Conservation (phyloP, 345 rosid genomes). For the Citrus trifoliata region DNA sequence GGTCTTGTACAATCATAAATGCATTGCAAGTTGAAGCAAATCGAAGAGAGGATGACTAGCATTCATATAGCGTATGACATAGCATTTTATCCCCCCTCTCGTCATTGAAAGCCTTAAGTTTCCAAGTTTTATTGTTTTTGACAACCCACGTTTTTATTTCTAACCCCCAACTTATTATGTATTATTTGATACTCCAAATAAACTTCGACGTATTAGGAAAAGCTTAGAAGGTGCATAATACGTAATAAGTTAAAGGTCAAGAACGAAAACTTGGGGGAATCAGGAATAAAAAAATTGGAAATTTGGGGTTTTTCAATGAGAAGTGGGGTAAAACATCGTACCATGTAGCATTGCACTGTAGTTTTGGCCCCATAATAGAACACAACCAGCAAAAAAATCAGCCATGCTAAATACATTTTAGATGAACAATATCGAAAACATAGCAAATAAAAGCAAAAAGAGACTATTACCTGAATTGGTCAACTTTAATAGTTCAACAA, state of each 20-base stretch:
- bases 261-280: not conserved
- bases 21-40: not conserved
- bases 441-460: constrained; percentile 3
- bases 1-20: not conserved
- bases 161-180: not conserved
- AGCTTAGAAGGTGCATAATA: not conserved
- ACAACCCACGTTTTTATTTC: not conserved
- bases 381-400: not conserved
- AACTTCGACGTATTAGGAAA: not conserved
- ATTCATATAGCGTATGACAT: no score
- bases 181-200: not conserved
- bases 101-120: not conserved
- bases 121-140: not conserved
- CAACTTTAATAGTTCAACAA: constrained; percentile 85
- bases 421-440: not conserved
- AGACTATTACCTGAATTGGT: constrained; percentile 80
- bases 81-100: not conserved
- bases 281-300: not conserved
- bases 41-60: not conserved
- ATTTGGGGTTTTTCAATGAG: not conserved
- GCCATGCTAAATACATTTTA: not conserved
- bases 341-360: not conserved
- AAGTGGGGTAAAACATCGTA: not conserved
- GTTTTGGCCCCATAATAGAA: not conserved
- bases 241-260: not conserved